Conservation (phyloP, 805 yeast species). For the Myxozyma vanderwaltii region DNA sequence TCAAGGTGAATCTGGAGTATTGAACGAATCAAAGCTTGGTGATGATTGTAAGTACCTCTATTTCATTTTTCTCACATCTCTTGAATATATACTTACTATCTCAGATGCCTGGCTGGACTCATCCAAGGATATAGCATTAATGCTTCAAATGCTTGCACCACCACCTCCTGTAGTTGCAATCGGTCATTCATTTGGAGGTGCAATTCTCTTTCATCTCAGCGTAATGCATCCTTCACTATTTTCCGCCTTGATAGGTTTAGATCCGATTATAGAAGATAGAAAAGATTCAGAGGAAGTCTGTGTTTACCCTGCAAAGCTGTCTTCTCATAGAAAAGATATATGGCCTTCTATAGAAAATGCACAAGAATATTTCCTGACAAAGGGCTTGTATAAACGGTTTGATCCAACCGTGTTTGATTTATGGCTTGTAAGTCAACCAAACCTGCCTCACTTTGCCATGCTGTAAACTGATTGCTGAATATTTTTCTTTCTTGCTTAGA, state of each 20-base stretch:
- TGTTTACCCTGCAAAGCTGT: conserved; percentile 9
- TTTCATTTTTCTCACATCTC: not conserved
- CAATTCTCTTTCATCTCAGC: conserved; percentile 13
- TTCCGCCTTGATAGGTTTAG: conserved; percentile 29
- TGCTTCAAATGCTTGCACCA: conserved; percentile 17
- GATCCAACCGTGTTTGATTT: conserved; percentile 29
- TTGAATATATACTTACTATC: not conserved
- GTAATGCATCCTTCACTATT: conserved; percentile 24
- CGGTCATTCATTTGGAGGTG: conserved; percentile 37
- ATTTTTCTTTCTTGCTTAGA: not conserved
- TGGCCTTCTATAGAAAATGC: conserved; percentile 32
- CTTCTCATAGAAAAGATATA: conserved; percentile 23
- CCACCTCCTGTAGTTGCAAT: conserved; percentile 33
- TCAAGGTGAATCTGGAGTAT: conserved; percentile 32
- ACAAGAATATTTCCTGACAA: conserved; percentile 5
- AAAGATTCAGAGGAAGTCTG: conserved; percentile 7
- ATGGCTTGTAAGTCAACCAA: conserved; percentile 10
- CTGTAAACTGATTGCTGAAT: not conserved
- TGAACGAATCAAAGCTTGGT: conserved; percentile 34
- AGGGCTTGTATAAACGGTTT: conserved; percentile 17
- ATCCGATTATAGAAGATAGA: conserved; percentile 30
- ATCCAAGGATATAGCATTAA: conserved; percentile 20
- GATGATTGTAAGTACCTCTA: conserved; percentile 15
- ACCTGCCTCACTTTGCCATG: not conserved
- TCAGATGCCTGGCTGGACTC: conserved; percentile 30